These are phyloP conservation scores for Boletus rubroflammeus DNA, from an alignment of 768 basidiomycete species.

Conservation along the genomic window DNA sequence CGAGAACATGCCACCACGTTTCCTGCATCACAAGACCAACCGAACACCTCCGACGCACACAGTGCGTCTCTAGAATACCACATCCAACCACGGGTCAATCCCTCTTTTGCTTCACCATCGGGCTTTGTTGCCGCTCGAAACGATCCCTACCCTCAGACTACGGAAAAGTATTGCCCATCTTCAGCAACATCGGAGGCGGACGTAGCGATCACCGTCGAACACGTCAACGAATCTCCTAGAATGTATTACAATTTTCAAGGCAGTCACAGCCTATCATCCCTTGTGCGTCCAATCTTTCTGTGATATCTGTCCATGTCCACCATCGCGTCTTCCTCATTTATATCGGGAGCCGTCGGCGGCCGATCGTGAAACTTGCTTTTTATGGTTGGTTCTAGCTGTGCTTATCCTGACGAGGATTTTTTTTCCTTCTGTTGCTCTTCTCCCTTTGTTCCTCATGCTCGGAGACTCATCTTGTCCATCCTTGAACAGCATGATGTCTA, in stretches of 20 bases:
- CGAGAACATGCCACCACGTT: background rate
- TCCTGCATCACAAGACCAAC: background rate
- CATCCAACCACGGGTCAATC: background rate
- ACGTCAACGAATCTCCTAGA: conserved; percentile 4
- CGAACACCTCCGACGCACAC: background rate
- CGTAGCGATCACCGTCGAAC: conserved; percentile 19
- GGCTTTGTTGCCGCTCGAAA: background rate
- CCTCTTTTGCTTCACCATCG: conserved; percentile 6
- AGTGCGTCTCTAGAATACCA: background rate
- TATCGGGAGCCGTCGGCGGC: no score
- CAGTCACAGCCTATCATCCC: conserved; percentile 19
- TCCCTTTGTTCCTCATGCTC: background rate
- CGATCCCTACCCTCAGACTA: background rate
- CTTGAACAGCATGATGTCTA: conserved; percentile 17
- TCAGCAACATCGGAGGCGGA: conserved; percentile 1
- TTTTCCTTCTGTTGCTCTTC: background rate
- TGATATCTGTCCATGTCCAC: background rate
- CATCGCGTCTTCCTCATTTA: background rate
- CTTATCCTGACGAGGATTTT: background rate
- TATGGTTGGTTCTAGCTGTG: no score
- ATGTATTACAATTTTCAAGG: conserved; percentile 15
- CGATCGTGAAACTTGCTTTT: background rate
- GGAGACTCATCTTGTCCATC: background rate
- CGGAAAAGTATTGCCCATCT: conserved; percentile 4
- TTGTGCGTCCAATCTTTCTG: conserved; percentile 17